These are phyloP conservation scores for Eucalyptus guilfoylei DNA, from an alignment of 345 rosid genomes.

Conservation along the genomic window DNA sequence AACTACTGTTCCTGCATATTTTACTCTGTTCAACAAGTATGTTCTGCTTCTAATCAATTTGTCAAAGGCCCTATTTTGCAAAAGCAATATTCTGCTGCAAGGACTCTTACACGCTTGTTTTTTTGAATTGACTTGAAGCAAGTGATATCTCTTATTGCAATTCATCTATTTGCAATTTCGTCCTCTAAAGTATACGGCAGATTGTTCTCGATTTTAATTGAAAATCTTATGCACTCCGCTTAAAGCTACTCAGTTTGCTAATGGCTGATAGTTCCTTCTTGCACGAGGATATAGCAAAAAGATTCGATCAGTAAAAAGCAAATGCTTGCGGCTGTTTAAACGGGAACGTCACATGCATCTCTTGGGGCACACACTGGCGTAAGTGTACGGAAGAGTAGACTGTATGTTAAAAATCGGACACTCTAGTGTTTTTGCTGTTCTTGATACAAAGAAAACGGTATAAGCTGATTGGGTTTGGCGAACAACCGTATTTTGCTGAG, in stretches of 20 bases:
- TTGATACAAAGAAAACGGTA: no score
- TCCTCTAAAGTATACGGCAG: no score
- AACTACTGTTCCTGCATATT: not conserved
- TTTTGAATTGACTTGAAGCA: not conserved
- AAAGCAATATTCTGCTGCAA: not conserved
- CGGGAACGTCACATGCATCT: not conserved
- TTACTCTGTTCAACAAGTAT: not conserved
- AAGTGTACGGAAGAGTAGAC: not conserved
- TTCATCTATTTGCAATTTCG: not conserved
- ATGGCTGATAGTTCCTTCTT: not conserved
- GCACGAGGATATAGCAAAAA: no score
- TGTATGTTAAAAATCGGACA: no score
- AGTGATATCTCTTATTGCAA: not conserved
- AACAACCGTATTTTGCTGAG: no score
- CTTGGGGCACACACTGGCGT: not conserved
- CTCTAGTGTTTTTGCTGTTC: no score
- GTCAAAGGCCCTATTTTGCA: not conserved
- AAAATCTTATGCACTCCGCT: no score
- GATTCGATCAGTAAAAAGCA: not conserved
- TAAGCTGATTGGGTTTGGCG: no score
- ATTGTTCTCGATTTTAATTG: no score
- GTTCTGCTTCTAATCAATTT: not conserved
- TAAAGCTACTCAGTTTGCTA: not conserved
- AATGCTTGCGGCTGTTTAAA: not conserved
- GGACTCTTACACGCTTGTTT: not conserved